These are phyloP conservation scores for Neopestalotiopsis sp. DNA, from an alignment of 2,329 filamentous ascomycete species.

Conservation along the genomic window DNA sequence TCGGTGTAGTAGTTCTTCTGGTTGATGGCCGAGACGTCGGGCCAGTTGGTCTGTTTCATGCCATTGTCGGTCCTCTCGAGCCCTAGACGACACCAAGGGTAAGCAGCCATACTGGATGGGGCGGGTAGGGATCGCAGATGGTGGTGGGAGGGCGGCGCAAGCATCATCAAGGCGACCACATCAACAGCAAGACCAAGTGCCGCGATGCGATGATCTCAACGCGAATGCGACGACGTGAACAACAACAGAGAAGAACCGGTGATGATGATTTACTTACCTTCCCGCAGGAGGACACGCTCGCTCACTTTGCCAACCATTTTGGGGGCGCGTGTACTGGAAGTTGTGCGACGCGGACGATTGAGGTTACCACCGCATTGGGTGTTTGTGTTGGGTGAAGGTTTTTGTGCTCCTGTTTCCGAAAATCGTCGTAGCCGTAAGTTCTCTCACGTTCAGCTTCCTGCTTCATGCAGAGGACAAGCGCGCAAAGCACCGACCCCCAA, in stretches of 20 bases:
- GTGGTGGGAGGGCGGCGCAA: neutral
- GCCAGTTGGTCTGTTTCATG: constrained; percentile 95
- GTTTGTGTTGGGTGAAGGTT: constrained; percentile 16
- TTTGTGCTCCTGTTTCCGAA: constrained; percentile 1
- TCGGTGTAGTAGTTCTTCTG: constrained; percentile 99
- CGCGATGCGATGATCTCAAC: constrained; percentile 12
- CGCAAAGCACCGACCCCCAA: neutral
- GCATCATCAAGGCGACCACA: neutral
- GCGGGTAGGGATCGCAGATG: neutral
- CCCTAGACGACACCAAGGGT: constrained; percentile 56
- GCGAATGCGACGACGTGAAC: neutral
- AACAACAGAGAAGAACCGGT: too few relatives aligned
- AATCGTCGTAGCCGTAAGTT: constrained; percentile 2
- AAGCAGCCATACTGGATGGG: constrained; percentile 19
- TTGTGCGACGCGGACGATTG: constrained; percentile 15
- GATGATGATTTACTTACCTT: constrained; percentile 50
- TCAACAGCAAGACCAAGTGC: neutral
- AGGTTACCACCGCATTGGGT: constrained; percentile 15
- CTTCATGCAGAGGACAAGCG: neutral
- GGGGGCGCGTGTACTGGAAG: constrained; percentile 14
- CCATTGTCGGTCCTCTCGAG: constrained; percentile 97
- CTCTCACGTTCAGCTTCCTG: neutral
- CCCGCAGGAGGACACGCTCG: constrained; percentile 67
- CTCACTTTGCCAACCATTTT: constrained; percentile 69
- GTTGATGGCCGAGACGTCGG: constrained; percentile 90